Conservation (phyloP, 495 filamentous ascomycete genomes). For the Hyaloscypha hepaticicola region DNA sequence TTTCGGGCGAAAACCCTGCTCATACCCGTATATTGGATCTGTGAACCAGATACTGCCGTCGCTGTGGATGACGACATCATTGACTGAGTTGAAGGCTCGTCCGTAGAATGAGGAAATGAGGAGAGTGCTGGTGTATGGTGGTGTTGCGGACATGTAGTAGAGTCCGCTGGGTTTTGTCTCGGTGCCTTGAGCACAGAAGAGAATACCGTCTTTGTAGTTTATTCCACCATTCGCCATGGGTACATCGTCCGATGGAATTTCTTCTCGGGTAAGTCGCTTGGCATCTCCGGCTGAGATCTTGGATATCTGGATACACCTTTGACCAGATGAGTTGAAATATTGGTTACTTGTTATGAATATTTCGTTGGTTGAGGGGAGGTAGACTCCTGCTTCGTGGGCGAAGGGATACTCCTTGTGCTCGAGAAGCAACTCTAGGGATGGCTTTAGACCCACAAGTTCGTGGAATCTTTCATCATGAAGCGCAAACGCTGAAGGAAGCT, state of each 20-base stretch:
- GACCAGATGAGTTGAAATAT: neutral
- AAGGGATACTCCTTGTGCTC: constrained; percentile 20
- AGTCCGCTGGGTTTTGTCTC: constrained; percentile 41
- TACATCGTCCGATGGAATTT: constrained; percentile 6
- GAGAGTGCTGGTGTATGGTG: constrained; percentile 27
- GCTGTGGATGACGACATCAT: constrained; percentile 50
- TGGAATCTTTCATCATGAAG: constrained; percentile 8
- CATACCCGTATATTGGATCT: constrained; percentile 56
- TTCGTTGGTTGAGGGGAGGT: constrained; percentile 7
- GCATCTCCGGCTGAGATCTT: constrained; percentile 5
- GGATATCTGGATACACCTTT: constrained; percentile 20
- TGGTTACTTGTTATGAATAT: constrained; percentile 27
- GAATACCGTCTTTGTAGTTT: constrained; percentile 31
- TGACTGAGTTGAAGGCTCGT: constrained; percentile 59
- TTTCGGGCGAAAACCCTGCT: constrained; percentile 52
- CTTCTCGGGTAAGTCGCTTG: neutral
- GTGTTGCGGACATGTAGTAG: constrained; percentile 41
- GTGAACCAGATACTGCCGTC: constrained; percentile 62
- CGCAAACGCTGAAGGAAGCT: neutral
- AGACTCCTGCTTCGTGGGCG: constrained; percentile 28
- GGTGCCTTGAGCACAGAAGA: constrained; percentile 53
- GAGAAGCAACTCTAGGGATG: constrained; percentile 13
- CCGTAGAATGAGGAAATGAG: constrained; percentile 49
- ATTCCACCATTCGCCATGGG: constrained; percentile 27
- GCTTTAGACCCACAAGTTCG: constrained; percentile 8